Evolutionary conservation across 192 early-diverging fungal species (phyloP).

Genomic region (Dissophora ornata): DNA sequence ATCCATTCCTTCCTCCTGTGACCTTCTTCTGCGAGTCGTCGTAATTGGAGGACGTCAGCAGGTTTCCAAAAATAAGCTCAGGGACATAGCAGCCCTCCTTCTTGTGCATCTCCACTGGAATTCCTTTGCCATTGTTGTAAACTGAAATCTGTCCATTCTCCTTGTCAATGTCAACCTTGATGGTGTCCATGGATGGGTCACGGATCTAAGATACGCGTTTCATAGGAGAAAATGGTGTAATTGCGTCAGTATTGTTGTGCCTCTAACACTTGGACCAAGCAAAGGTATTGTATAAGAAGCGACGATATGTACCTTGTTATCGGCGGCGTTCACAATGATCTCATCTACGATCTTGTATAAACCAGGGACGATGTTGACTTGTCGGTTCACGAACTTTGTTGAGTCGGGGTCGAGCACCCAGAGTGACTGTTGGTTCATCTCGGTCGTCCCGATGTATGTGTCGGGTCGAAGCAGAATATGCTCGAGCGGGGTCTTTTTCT

Average conservation of each 20-base stretch:
- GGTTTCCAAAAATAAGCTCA: conserved; percentile 96
- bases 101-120: conserved; percentile 93
- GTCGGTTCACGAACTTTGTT: conserved; percentile 66
- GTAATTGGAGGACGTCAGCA: conserved; percentile 97
- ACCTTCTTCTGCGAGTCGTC: conserved; percentile 95
- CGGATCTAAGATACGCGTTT: conserved; percentile 77
- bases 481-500: conserved; percentile 95
- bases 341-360: conserved; percentile 99
- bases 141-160: conserved; percentile 85
- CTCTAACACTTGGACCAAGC: too few species aligned
- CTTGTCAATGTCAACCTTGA: conserved; percentile 90
- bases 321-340: conserved; percentile 96
- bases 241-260: too few species aligned
- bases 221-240: not conserved
- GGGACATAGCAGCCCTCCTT: conserved; percentile 93
- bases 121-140: conserved; percentile 94
- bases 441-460: conserved; percentile 95
- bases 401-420: conserved; percentile 88
- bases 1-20: conserved; percentile 96
- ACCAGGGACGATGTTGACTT: conserved; percentile 85
- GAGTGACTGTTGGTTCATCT: conserved; percentile 79
- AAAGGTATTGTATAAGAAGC: not conserved
- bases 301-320: conserved; percentile 81
- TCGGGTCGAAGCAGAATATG: conserved; percentile 96
- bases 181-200: conserved; percentile 86